Conservation (phyloP, 2,329 filamentous ascomycete genomes). For the Fusarium virguliforme region DNA sequence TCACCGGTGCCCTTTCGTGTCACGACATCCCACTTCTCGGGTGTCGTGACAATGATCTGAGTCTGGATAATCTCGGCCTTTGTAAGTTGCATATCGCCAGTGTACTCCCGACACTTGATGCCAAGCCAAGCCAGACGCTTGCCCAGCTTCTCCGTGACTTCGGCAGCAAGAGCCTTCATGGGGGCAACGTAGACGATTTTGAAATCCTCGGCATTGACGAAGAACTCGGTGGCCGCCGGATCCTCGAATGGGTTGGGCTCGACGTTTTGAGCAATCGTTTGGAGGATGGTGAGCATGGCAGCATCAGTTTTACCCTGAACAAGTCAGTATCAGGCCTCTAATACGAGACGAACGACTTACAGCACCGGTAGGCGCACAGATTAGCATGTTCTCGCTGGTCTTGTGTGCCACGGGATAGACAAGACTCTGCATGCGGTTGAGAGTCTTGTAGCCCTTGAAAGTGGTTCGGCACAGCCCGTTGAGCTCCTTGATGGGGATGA, state of each 20-base stretch:
- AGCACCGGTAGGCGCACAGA: constrained; percentile 96
- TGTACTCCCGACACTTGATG: constrained; percentile 92
- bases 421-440: constrained; percentile 98
- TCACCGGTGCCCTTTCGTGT: constrained; percentile 97
- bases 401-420: constrained; percentile 96
- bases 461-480: constrained; percentile 93
- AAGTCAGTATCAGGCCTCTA: constrained; percentile 31
- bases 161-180: constrained; percentile 98
- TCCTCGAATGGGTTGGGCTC: constrained; percentile 85
- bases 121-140: constrained; percentile 95
- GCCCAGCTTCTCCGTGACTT: constrained; percentile 94
- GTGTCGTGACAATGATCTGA: constrained; percentile 98
- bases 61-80: constrained; percentile 96
- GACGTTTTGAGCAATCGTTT: constrained; percentile 89
- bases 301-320: constrained; percentile 92
- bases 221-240: constrained; percentile 81
- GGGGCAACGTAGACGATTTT: constrained; percentile 99
- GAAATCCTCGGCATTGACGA: constrained; percentile 88
- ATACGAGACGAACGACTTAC: constrained; percentile 60
- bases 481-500: constrained; percentile 85
- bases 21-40: constrained; percentile 99
- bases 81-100: constrained; percentile 98
- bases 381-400: constrained; percentile 98
- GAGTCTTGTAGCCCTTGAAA: constrained; percentile 91
- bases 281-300: constrained; percentile 95